Evolutionary conservation across 352 stramenopile genomes (phyloP).

Genomic region (Peronosclerospora sorghi): DNA sequence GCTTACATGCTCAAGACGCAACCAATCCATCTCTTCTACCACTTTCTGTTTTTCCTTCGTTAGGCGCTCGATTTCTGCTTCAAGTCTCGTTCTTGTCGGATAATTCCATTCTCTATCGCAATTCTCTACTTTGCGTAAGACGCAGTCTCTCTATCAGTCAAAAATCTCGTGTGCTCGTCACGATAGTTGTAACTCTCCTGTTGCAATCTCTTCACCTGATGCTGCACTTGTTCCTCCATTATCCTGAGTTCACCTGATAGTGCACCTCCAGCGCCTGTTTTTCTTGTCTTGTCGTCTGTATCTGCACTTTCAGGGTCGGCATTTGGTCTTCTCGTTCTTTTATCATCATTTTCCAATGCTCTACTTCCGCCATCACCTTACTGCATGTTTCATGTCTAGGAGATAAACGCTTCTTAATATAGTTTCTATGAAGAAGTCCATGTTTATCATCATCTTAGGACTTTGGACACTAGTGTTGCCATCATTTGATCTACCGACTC

Average conservation of each 20-base stretch:
- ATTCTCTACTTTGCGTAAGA: too few relatives aligned
- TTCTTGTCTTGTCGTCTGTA: too few relatives aligned
- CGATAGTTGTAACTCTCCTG: slow-evolving; percentile 50
- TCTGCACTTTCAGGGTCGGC: too few relatives aligned
- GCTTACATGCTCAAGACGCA: slow-evolving; percentile 49
- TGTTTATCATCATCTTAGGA: too few relatives aligned
- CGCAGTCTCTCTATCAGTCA: too few relatives aligned
- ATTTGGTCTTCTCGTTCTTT: slow-evolving; percentile 42
- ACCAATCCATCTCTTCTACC: too few relatives aligned
- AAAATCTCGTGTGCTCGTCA: not conserved
- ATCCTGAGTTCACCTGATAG: slow-evolving; percentile 28
- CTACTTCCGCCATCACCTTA: slow-evolving; percentile 12
- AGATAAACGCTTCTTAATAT: too few relatives aligned
- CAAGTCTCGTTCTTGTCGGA: slow-evolving; percentile 46
- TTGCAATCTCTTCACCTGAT: slow-evolving; percentile 36
- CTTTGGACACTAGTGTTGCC: too few relatives aligned
- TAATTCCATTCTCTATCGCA: slow-evolving; percentile 26
- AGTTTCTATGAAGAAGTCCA: too few relatives aligned
- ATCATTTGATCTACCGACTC: too few relatives aligned
- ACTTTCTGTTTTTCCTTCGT: slow-evolving; percentile 8
- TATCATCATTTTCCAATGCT: slow-evolving; percentile 12
- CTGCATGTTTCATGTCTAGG: slow-evolving; percentile 17
- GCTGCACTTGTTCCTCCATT: slow-evolving; percentile 54
- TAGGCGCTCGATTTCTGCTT: slow-evolving; percentile 42
- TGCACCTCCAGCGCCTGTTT: too few relatives aligned